Percentiles rank a stretch among this genome's conserved stretches.
Evolutionary conservation across 768 basidiomycete species (phyloP).

Genomic region (Candolleomyces efflorescens): DNA sequence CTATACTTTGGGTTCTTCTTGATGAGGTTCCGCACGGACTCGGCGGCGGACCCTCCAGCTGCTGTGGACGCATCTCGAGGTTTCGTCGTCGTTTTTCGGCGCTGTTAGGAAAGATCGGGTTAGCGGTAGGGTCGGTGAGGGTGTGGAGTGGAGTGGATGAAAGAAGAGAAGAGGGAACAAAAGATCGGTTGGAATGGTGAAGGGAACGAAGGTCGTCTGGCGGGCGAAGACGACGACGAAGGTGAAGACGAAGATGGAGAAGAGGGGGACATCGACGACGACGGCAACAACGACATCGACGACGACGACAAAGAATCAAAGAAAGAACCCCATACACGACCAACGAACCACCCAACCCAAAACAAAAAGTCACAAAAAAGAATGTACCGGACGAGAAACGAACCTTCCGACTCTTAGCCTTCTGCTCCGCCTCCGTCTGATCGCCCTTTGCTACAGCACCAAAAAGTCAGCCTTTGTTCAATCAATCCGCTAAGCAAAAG

Average conservation of each 20-base stretch:
- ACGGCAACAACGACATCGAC: too few species aligned
- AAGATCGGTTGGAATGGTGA: too few species aligned
- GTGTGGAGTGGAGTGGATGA: background rate
- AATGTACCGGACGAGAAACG: constrained; percentile 40
- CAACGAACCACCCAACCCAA: too few species aligned
- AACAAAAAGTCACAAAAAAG: too few species aligned
- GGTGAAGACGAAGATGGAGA: constrained; percentile 1
- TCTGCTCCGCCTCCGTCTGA: constrained; percentile 36
- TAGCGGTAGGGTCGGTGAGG: too few species aligned
- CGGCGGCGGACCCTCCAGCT: constrained; percentile 66
- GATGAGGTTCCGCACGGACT: constrained; percentile 71
- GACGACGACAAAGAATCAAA: too few species aligned
- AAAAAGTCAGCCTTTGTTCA: constrained; percentile 8
- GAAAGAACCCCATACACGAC: too few species aligned
- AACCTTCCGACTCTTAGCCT: constrained; percentile 74
- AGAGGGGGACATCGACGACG: background rate
- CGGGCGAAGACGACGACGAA: too few species aligned
- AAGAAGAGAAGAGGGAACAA: too few species aligned
- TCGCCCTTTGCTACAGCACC: constrained; percentile 73
- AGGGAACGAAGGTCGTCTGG: too few species aligned
- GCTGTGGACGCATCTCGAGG: constrained; percentile 75
- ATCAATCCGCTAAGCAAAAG: constrained; percentile 42
- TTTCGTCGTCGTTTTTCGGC: constrained; percentile 57
- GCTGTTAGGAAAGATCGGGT: constrained; percentile 33
- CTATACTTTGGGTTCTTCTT: constrained; percentile 87